These are phyloP conservation scores for Mortierella sp. DNA, from an alignment of 371 early-diverging fungal genomes.

Conservation along the genomic window DNA sequence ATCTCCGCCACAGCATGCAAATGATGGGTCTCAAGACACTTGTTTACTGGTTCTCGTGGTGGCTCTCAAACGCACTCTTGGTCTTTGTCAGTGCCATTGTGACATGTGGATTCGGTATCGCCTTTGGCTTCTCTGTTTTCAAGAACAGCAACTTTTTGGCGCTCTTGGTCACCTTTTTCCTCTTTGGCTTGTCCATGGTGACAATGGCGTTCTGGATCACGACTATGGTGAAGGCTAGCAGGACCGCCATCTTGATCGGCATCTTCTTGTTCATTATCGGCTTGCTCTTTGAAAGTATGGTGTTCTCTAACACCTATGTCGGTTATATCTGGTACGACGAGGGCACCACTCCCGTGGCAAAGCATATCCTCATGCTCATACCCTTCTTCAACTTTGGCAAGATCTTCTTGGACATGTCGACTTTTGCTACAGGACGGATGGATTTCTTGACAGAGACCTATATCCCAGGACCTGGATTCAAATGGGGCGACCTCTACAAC, in stretches of 20 bases:
- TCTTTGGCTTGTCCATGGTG: slow-evolving; percentile 78
- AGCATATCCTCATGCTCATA: slow-evolving; percentile 59
- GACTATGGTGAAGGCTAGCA: slow-evolving; percentile 59
- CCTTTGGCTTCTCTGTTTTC: slow-evolving; percentile 69
- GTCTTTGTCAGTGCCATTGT: slow-evolving; percentile 67
- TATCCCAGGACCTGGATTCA: slow-evolving; percentile 70
- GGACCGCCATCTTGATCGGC: slow-evolving; percentile 64
- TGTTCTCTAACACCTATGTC: slow-evolving; percentile 62
- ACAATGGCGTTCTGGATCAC: slow-evolving; percentile 76
- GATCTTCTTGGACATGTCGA: slow-evolving; percentile 72
- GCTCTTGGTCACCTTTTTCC: slow-evolving; percentile 68
- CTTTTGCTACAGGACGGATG: slow-evolving; percentile 66
- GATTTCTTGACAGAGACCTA: slow-evolving; percentile 67
- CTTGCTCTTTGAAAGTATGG: slow-evolving; percentile 74
- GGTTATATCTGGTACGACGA: slow-evolving; percentile 76
- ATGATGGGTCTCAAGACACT: slow-evolving; percentile 76
- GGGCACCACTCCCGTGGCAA: slow-evolving; percentile 49
- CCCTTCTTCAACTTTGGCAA: slow-evolving; percentile 84
- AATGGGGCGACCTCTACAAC: slow-evolving; percentile 64
- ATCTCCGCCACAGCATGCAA: slow-evolving; percentile 73
- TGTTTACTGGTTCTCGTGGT: slow-evolving; percentile 73
- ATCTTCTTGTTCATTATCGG: slow-evolving; percentile 81
- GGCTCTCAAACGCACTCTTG: slow-evolving; percentile 63
- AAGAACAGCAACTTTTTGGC: slow-evolving; percentile 64
- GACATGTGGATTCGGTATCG: slow-evolving; percentile 65